These are phyloP conservation scores for Pichia occidentalis DNA, from an alignment of 805 yeast genomes.

Conservation along the genomic window DNA sequence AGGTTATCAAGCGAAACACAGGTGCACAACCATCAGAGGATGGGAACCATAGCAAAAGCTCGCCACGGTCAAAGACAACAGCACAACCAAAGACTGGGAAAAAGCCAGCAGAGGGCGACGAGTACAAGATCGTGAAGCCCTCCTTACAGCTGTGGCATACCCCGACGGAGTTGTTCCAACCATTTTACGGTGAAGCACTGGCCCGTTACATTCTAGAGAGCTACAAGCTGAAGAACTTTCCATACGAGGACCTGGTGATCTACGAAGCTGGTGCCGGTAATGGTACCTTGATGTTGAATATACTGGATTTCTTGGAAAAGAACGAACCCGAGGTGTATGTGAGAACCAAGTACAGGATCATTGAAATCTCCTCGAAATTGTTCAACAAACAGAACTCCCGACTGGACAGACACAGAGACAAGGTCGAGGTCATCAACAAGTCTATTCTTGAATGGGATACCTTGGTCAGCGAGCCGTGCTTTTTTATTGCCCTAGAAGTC, in stretches of 20 bases:
- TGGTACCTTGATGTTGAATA: constrained; percentile 75
- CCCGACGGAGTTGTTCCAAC: constrained; percentile 80
- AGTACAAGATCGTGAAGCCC: constrained; percentile 23
- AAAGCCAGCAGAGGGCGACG: neutral
- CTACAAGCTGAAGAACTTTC: constrained; percentile 60
- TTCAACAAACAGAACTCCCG: constrained; percentile 47
- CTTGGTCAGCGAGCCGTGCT: constrained; percentile 57
- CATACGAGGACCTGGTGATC: constrained; percentile 63
- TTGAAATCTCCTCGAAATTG: constrained; percentile 62
- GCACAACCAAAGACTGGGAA: constrained; percentile 1
- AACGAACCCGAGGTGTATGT: constrained; percentile 69
- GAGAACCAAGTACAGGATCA: constrained; percentile 60
- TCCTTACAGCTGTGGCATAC: constrained; percentile 81
- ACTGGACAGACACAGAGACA: constrained; percentile 37
- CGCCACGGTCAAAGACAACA: no score
- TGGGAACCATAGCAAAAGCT: no score
- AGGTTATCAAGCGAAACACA: constrained; percentile 16
- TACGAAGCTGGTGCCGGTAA: constrained; percentile 92
- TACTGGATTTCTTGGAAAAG: constrained; percentile 54
- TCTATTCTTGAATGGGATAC: constrained; percentile 73
- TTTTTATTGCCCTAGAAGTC: constrained; percentile 73
- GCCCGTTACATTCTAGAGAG: constrained; percentile 73
- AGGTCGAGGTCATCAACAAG: constrained; percentile 60
- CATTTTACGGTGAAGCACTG: constrained; percentile 78
- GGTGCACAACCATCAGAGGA: no score